phyloP scores from a whole-genome alignment of 495 filamentous ascomycete species.

The Penicillium steckii region DNA sequence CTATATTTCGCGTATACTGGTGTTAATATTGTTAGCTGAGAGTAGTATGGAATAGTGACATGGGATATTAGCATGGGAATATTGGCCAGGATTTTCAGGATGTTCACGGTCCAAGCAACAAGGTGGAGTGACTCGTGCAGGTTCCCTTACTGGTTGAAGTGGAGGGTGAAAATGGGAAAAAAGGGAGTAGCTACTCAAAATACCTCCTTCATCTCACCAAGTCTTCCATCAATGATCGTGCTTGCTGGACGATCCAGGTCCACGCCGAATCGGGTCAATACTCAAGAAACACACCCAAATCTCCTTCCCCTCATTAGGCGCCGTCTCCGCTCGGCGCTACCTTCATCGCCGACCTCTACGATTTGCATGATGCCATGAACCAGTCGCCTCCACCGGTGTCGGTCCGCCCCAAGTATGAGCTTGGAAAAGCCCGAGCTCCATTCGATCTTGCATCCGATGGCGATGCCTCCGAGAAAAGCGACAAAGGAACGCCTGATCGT shows the following conservation, averaged over 20 bases:
- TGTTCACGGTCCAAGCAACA: not conserved
- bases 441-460: slow-evolving; percentile 18
- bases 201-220: not conserved
- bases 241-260: slow-evolving; percentile 9
- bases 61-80: not conserved
- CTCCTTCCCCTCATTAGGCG: slow-evolving; percentile 14
- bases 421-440: slow-evolving; percentile 28
- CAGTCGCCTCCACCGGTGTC: slow-evolving; percentile 31
- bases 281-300: too few species aligned
- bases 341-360: slow-evolving; percentile 46
- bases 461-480: slow-evolving; percentile 10
- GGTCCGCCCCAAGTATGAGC: slow-evolving; percentile 21
- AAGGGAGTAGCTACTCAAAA: not conserved
- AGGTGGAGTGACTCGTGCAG: slow-evolving; percentile 17
- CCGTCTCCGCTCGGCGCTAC: slow-evolving; percentile 36
- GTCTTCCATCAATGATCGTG: not conserved
- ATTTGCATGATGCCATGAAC: slow-evolving; percentile 43
- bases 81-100: not conserved
- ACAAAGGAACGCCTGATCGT: slow-evolving; percentile 29
- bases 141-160: slow-evolving; percentile 21
- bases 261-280: not conserved
- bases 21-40: not conserved
- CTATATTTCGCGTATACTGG: too few species aligned
- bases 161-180: slow-evolving; percentile 16
- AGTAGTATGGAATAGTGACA: not conserved